These are phyloP conservation scores for Lunularia cruciata DNA, from an alignment of 225 moss, liverwort and hornwort genomes.

Conservation along the genomic window DNA sequence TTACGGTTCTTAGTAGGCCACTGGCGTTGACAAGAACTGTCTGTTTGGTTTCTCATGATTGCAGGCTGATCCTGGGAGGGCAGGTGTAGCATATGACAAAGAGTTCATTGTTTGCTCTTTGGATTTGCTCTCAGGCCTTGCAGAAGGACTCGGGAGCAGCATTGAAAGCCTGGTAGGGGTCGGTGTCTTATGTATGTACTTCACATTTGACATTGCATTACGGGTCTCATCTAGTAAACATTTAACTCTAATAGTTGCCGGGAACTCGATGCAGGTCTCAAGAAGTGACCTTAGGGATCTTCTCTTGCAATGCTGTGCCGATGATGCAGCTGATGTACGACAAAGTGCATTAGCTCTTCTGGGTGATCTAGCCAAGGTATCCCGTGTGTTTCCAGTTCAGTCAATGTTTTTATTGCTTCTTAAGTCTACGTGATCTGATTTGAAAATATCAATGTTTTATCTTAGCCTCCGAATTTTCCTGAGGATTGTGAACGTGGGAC, in stretches of 20 bases:
- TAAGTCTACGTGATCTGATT: too few species aligned
- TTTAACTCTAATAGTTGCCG: background rate
- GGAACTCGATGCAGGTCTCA: slow-evolving; percentile 53
- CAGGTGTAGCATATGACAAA: slow-evolving; percentile 95
- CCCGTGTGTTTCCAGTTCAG: too few species aligned
- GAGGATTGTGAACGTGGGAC: too few species aligned
- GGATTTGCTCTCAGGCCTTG: slow-evolving; percentile 97
- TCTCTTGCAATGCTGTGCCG: slow-evolving; percentile 89
- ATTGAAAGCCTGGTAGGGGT: slow-evolving; percentile 88
- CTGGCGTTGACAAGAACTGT: slow-evolving; percentile 7
- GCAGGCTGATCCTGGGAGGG: slow-evolving; percentile 95
- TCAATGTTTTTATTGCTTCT: too few species aligned
- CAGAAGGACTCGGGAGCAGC: slow-evolving; percentile 94
- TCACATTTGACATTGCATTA: too few species aligned
- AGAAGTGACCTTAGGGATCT: slow-evolving; percentile 94
- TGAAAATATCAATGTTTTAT: too few species aligned
- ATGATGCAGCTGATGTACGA: slow-evolving; percentile 95
- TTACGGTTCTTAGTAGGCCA: background rate
- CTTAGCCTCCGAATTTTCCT: too few species aligned
- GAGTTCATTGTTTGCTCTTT: slow-evolving; percentile 98
- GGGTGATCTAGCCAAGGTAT: slow-evolving; percentile 92
- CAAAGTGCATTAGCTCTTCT: slow-evolving; percentile 96
- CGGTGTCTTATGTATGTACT: too few species aligned
- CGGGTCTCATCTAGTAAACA: too few species aligned
- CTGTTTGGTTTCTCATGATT: slow-evolving; percentile 20